Evolutionary conservation across 208 protist species (phyloP).

Genomic region (Wallacemonas collosoma): DNA sequence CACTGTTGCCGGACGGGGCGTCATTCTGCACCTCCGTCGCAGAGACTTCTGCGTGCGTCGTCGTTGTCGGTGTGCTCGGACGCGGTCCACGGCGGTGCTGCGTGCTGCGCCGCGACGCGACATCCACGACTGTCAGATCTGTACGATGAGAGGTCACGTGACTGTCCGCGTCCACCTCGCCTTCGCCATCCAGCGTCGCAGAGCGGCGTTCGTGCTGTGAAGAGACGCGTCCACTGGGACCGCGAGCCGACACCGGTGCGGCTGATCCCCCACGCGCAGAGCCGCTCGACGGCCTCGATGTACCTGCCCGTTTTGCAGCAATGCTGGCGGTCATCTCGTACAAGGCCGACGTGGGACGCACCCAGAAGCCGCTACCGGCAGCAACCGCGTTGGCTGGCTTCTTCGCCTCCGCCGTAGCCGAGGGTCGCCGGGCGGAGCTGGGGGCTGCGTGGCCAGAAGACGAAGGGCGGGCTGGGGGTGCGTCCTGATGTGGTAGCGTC

Average conservation of each 20-base stretch:
- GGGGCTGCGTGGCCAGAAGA: neutral
- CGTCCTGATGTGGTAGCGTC: neutral
- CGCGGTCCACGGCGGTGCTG: conserved; percentile 10
- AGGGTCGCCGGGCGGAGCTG: neutral
- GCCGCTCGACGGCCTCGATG: neutral
- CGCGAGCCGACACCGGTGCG: neutral
- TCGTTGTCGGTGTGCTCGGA: neutral
- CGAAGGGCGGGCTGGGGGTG: no score
- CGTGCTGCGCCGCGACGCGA: neutral
- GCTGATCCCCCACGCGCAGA: no score
- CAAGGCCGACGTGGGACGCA: conserved; percentile 51
- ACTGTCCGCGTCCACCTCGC: neutral
- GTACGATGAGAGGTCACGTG: no score
- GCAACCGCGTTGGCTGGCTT: neutral
- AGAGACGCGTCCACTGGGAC: neutral
- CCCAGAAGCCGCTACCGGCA: conserved; percentile 49
- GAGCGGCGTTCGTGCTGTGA: neutral
- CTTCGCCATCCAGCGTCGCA: neutral
- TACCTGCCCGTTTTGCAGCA: conserved; percentile 50
- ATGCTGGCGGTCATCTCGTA: conserved; percentile 73
- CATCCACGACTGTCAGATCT: no score
- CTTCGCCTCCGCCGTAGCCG: neutral
- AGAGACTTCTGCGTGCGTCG: neutral
- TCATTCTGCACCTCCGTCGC: neutral
- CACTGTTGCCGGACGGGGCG: no score